Evolutionary conservation across 257 asterid species (phyloP).

Genomic region (Capsicum rhomboideum): DNA sequence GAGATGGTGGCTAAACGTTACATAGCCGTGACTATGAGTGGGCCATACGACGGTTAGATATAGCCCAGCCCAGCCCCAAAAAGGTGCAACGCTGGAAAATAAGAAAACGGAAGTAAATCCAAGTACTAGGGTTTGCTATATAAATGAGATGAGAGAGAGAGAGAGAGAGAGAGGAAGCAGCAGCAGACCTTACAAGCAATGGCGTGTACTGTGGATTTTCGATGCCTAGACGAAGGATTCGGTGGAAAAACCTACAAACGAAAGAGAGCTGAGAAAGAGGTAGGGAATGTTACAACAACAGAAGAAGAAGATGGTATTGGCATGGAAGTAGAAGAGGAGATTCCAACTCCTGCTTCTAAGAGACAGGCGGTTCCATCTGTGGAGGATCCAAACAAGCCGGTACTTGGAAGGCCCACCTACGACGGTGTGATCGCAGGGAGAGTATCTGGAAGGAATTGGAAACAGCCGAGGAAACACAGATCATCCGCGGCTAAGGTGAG

Average conservation of each 20-base stretch:
- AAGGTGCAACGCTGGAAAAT: not conserved
- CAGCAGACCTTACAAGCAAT: slow-evolving; percentile 6
- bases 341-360: slow-evolving; percentile 46
- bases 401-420: slow-evolving; percentile 56
- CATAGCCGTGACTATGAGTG: too few species aligned
- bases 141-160: not conserved
- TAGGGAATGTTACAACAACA: not conserved
- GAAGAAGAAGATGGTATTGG: not conserved
- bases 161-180: too few species aligned
- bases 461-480: slow-evolving; percentile 68
- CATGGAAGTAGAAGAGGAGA: slow-evolving; percentile 20
- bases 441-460: slow-evolving; percentile 90
- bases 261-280: slow-evolving; percentile 58
- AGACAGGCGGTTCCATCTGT: slow-evolving; percentile 57
- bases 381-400: slow-evolving; percentile 57
- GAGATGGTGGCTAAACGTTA: too few species aligned
- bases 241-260: slow-evolving; percentile 95
- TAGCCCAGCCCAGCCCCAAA: not conserved
- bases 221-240: slow-evolving; percentile 76
- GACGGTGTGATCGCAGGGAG: slow-evolving; percentile 86
- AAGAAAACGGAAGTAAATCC: not conserved
- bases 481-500: slow-evolving; percentile 62
- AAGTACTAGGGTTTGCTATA: not conserved
- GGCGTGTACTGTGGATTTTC: slow-evolving; percentile 92
- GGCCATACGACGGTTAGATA: not conserved